Evolutionary conservation across 108 stramenopile genomes (phyloP), one percentile per base, ranked within the genome.

Genomic region (Cylindrotheca fusiformis): DNA sequence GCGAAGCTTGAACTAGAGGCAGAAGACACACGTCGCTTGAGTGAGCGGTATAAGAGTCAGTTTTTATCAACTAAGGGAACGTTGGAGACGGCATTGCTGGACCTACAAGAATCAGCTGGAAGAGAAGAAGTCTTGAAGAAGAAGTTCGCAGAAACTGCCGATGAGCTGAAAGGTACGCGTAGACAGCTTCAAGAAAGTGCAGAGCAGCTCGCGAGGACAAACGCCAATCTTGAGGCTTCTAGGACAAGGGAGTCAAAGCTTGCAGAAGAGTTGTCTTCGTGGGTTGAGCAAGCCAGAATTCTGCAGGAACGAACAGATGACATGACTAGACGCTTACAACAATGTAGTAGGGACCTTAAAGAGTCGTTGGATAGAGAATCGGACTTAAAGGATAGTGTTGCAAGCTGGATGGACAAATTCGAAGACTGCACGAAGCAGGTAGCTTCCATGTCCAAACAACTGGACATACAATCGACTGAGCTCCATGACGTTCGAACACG

Each of bases 31-130:
- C 61, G 51, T 20, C 72, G 87, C 2, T 53, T 88, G 28, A 68
- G 74, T 23, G 79, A 90, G 5, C 63, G 68, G 20, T 94, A 63
- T 76, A 90, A 89, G 72, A 67, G 76, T 24, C 79, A 88, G 55
- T 90, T 71, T 48, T 64, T 90, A 18, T 32, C 52, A 2, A 85
- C 89, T 2, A 88, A 89, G 67, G 63, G 54, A 20, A 67, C 81
- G 49, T 56, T 94, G 29, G 82, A 86, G 62, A 55, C 67, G 29
- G 81, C 86, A 19, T 72, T 64, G 30, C 18, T 21, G 0, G 55
- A 55, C 20, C 36, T 72, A 0, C 48, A 72, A 19, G 56, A 55
- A 17, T 72, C 71, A n/a, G 52, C 48, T 36, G 48, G 22, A 1
- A 45, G 71, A 29, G 71, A 72, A 52, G 27, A 45, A n/a, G 58